These are phyloP conservation scores for Penicillium capsulatum DNA, from an alignment of 2,329 filamentous ascomycete genomes.

Conservation along the genomic window DNA sequence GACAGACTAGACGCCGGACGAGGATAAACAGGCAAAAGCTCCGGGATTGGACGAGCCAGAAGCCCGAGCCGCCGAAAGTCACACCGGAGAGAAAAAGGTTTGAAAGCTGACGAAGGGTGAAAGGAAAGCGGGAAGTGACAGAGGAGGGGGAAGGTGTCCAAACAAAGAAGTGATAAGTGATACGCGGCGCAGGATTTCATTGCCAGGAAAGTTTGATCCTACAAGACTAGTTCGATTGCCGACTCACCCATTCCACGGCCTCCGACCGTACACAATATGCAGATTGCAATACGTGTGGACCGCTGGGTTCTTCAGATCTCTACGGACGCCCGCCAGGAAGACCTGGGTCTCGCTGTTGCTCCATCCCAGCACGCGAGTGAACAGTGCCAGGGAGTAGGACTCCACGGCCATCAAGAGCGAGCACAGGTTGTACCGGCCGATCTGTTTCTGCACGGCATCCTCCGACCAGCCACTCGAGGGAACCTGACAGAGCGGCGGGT, in stretches of 20 bases:
- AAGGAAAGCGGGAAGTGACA: not conserved
- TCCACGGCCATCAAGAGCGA: slow-evolving; percentile 31
- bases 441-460: slow-evolving; percentile 45
- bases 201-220: not conserved
- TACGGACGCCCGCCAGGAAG: slow-evolving; percentile 37
- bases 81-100: slow-evolving; percentile 2
- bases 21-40: not conserved
- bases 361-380: slow-evolving; percentile 36
- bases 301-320: slow-evolving; percentile 34
- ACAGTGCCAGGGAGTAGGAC: slow-evolving; percentile 29
- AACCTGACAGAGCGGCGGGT: slow-evolving; percentile 29
- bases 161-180: not conserved
- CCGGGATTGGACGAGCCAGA: not conserved
- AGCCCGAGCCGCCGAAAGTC: not conserved
- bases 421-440: slow-evolving; percentile 33
- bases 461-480: slow-evolving; percentile 49
- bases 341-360: slow-evolving; percentile 36
- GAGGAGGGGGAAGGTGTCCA: not conserved
- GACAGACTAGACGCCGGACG: not conserved
- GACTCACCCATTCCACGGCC: slow-evolving; percentile 29
- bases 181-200: not conserved
- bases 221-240: slow-evolving; percentile 23
- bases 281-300: slow-evolving; percentile 37
- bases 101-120: not conserved
- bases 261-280: slow-evolving; percentile 32